Percentiles rank a stretch among this genome's conserved stretches.
Evolutionary conservation across 1,139 yeast species (phyloP).

Genomic region (Taphrina pruni): DNA sequence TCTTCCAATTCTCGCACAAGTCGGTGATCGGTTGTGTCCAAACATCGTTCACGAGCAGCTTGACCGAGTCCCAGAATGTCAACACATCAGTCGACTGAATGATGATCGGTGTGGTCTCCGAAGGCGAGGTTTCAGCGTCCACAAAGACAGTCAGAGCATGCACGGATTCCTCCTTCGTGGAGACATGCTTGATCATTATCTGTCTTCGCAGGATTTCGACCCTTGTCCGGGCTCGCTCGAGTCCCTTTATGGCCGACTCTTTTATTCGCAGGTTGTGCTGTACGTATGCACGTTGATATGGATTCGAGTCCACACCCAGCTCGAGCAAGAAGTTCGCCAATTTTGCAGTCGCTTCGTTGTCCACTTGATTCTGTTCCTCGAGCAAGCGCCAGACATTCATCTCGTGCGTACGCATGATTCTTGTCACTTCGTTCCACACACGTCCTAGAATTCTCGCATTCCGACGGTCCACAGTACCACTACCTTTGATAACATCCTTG

Average conservation of each 20-base stretch:
- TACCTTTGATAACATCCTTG: conserved; percentile 48
- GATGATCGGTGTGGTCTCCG: conserved; percentile 13
- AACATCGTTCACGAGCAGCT: conserved; percentile 58
- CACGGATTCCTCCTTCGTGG: not conserved
- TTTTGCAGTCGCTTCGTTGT: conserved; percentile 51
- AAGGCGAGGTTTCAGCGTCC: conserved; percentile 14
- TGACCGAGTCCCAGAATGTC: conserved; percentile 62
- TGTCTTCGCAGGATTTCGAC: conserved; percentile 44
- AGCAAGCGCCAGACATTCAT: conserved; percentile 67
- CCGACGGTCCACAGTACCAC: conserved; percentile 46
- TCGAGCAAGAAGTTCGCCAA: conserved; percentile 58
- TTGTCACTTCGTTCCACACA: conserved; percentile 72
- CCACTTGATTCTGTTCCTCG: conserved; percentile 52
- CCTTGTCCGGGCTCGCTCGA: conserved; percentile 50
- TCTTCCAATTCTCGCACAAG: conserved; percentile 39
- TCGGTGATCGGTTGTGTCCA: conserved; percentile 22
- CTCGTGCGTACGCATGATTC: conserved; percentile 68
- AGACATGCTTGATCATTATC: conserved; percentile 22
- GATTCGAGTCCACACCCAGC: conserved; percentile 65
- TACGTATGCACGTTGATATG: conserved; percentile 63
- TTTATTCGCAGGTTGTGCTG: conserved; percentile 57
- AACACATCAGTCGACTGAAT: conserved; percentile 49
- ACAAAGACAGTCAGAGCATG: conserved; percentile 9
- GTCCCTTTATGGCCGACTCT: conserved; percentile 54
- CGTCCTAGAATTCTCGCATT: conserved; percentile 54